These are phyloP conservation scores for Purpureocillium lavendulum DNA, from an alignment of 2,329 filamentous ascomycete genomes.

Conservation along the genomic window DNA sequence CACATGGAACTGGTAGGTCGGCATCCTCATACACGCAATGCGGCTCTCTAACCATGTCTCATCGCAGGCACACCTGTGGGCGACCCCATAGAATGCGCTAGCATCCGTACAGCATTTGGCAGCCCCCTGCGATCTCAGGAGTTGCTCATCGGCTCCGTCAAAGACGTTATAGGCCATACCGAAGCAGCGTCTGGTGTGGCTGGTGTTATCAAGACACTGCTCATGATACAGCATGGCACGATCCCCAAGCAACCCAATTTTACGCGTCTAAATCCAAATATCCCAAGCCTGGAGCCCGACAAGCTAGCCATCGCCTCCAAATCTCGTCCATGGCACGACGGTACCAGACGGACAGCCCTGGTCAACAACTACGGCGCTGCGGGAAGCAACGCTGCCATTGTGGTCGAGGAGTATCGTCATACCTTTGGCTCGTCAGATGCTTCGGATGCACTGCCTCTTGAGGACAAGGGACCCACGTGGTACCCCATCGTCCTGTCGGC, in stretches of 20 bases:
- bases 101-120: constrained; percentile 11
- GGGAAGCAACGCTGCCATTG: constrained; percentile 21
- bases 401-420: too few relatives aligned
- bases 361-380: constrained; percentile 29
- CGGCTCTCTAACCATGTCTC: too few relatives aligned
- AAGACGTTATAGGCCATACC: constrained; percentile 20
- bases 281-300: constrained; percentile 9
- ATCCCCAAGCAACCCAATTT: constrained; percentile 17
- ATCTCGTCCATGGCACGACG: constrained; percentile 12
- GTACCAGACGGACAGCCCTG: constrained; percentile 12
- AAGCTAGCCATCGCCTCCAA: constrained; percentile 6
- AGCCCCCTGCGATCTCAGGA: not conserved
- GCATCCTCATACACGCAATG: not conserved
- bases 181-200: constrained; percentile 20
- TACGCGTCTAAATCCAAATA: constrained; percentile 17
- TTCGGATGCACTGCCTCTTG: too few relatives aligned
- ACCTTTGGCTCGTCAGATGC: too few relatives aligned
- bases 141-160: constrained; percentile 19
- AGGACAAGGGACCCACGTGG: too few relatives aligned
- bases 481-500: constrained; percentile 10
- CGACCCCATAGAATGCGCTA: constrained; percentile 31
- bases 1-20: constrained; percentile 29
- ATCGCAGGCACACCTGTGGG: constrained; percentile 32
- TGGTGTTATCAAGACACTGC: constrained; percentile 20
- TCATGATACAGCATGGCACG: constrained; percentile 18